Evolutionary conservation across 2,329 filamentous ascomycete species (phyloP).

Genomic region (Aspergillus sp.): DNA sequence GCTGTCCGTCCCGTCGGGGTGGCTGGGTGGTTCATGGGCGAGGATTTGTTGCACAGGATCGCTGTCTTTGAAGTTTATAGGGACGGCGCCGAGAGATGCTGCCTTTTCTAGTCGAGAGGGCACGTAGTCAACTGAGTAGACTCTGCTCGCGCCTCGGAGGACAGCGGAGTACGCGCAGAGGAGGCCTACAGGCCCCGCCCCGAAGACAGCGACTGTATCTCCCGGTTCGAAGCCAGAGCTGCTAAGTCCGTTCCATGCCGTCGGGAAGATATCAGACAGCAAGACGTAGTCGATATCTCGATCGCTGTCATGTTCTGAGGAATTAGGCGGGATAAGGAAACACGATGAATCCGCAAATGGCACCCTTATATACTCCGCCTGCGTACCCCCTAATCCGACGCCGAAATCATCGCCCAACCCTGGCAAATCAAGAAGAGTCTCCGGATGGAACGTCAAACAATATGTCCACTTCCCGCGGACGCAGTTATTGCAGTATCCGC

Average conservation of each 20-base stretch:
- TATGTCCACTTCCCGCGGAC: constrained; percentile 74
- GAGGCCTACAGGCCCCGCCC: constrained; percentile 57
- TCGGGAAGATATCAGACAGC: constrained; percentile 33
- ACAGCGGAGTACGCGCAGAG: constrained; percentile 60
- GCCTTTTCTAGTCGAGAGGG: constrained; percentile 53
- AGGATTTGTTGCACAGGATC: constrained; percentile 37
- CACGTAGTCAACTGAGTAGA: constrained; percentile 58
- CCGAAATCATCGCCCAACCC: constrained; percentile 69
- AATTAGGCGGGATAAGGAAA: neutral
- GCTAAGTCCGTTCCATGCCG: constrained; percentile 33
- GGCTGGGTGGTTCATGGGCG: constrained; percentile 14
- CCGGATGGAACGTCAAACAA: constrained; percentile 34
- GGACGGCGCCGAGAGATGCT: constrained; percentile 49
- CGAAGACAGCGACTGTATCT: constrained; percentile 57
- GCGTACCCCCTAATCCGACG: constrained; percentile 78
- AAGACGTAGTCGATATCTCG: neutral
- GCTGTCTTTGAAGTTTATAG: constrained; percentile 55
- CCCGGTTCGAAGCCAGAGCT: constrained; percentile 35
- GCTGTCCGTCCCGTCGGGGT: neutral
- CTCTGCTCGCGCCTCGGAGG: constrained; percentile 53
- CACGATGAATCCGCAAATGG: neutral
- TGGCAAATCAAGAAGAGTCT: neutral
- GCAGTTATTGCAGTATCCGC: constrained; percentile 65
- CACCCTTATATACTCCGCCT: constrained; percentile 31
- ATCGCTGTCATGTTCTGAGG: neutral